Evolutionary conservation across 768 basidiomycete genomes (phyloP), one percentile per base, ranked within the genome.

Genomic region (Auricularia cornea): DNA sequence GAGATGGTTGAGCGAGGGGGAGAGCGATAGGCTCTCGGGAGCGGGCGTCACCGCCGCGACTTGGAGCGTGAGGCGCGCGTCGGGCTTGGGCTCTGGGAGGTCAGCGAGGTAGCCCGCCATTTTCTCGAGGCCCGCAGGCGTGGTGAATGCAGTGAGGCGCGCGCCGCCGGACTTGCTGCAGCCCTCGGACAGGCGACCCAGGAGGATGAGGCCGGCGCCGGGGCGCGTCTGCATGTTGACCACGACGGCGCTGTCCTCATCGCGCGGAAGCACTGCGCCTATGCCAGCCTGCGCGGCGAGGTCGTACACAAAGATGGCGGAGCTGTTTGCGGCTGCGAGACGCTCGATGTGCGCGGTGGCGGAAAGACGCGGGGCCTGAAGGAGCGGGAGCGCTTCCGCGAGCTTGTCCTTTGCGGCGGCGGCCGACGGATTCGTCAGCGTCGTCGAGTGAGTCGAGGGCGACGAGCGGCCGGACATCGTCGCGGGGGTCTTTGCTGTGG

Each of bases 251-350:
- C 48, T 33, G 23, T 82, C 76, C 20, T 75, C 71, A 35, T 72
- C 66, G 40, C 70, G 71, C 3, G 78, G 70, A 20, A 79, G 72
- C 2, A 82, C 75, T 87, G 81, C 78, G 23, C 92, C 92, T 69
- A 94, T 89, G 35, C 92, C 92, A n/a, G 81, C 81, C 70, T 92
- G 89, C 67, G 89, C 86, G 23, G 92, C 90, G 62, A 92, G 80
- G 68, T 94, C 92, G 70, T 90, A 94, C 51, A 92, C 73, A 72
- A 92, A 91, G 63, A 94, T 83, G 20, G 83, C 76, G 23, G 89
- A 89, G 73, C 82, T 89, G 30, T 79, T 72, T 8, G 75, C 72
- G 2, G 88, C 87, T 5, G 89, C 79, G 41, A 91, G 74, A 64
- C 80, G 84, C 76, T 94, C 91, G 60, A 93, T 76, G 63, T 86